Conservation (phyloP, 129 eudicot species). For the Escallonia rubra region DNA sequence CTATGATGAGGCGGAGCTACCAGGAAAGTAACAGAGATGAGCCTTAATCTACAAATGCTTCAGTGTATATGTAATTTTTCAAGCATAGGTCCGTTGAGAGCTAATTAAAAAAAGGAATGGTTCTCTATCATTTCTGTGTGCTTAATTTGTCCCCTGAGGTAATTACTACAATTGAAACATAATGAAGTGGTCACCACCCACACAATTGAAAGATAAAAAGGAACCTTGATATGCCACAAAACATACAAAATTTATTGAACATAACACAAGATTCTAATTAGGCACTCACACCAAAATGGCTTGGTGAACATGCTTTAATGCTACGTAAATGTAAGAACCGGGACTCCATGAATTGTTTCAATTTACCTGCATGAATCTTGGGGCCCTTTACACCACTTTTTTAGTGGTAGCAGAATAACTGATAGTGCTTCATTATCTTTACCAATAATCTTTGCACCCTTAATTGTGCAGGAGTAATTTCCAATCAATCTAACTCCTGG, state of each 20-base stretch:
- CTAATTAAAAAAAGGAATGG: no score
- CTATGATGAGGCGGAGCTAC: no score
- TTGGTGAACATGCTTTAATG: neutral
- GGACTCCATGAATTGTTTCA: neutral
- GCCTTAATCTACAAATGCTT: no score
- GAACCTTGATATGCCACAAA: neutral
- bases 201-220: no score
- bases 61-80: no score
- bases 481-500: conserved; percentile 69
- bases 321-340: neutral
- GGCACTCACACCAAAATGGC: neutral
- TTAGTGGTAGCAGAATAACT: conserved; percentile 71
- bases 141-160: no score
- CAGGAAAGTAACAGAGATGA: no score
- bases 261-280: neutral
- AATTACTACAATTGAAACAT: no score
- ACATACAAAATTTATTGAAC: neutral
- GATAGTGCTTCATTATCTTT: conserved; percentile 85
- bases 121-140: no score
- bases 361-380: conserved; percentile 49
- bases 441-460: conserved; percentile 87
- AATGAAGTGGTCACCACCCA: no score
- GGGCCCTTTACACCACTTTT: conserved; percentile 31
- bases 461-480: conserved; percentile 74
- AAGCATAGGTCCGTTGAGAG: no score